Evolutionary conservation across 768 basidiomycete genomes (phyloP).

Genomic region (Solioccasus polychromus): DNA sequence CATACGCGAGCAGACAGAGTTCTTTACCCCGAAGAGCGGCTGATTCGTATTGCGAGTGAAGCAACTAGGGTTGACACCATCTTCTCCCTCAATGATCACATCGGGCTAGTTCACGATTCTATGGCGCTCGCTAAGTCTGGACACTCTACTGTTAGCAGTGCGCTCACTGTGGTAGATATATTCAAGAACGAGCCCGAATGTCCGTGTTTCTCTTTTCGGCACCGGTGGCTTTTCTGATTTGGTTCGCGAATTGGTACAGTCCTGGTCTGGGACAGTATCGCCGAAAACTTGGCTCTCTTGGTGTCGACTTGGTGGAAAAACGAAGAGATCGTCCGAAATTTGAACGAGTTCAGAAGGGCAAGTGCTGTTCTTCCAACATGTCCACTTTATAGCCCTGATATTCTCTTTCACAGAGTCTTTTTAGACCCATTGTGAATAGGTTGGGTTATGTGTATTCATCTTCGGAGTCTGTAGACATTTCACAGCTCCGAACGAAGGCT

Average conservation of each 20-base stretch:
- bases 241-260: conserved; percentile 46
- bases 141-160: conserved; percentile 69
- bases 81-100: conserved; percentile 81
- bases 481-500: conserved; percentile 72
- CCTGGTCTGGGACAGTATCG: conserved; percentile 78
- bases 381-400: no score
- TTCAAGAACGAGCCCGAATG: conserved; percentile 77
- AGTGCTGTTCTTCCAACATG: conserved; percentile 20
- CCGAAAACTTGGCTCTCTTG: conserved; percentile 51
- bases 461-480: conserved; percentile 63
- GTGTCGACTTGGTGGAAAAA: conserved; percentile 84
- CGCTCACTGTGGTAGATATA: conserved; percentile 67
- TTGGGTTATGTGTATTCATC: conserved; percentile 75
- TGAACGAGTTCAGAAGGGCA: conserved; percentile 64
- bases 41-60: conserved; percentile 75
- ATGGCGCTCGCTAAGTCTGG: conserved; percentile 81
- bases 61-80: conserved; percentile 62
- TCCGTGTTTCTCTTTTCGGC: conserved; percentile 31
- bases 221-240: not conserved
- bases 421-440: conserved; percentile 71
- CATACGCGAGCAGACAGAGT: conserved; percentile 61
- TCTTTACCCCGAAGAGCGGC: conserved; percentile 76
- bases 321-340: conserved; percentile 43
- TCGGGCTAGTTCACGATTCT: conserved; percentile 87
- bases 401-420: no score